Base-by-base conservation (phyloP, 805 yeast species). In the Yarrowia deformans region DNA sequence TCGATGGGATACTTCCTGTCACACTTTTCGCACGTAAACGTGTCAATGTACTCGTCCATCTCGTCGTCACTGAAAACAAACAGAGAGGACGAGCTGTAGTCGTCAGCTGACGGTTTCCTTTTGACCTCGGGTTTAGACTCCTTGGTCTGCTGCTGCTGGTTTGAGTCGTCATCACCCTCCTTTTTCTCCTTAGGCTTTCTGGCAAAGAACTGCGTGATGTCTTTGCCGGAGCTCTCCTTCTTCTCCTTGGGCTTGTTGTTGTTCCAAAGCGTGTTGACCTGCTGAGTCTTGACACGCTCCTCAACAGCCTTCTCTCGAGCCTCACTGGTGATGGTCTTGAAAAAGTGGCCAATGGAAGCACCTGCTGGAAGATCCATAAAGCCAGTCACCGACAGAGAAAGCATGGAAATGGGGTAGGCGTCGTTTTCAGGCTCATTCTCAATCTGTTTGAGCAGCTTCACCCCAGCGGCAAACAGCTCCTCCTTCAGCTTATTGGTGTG, bases 401-500 rank as follows among this genome's bases (percentile, higher is more conserved):
- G 49, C 54, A 69, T 35, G 14, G 70, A 46, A 12, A 61, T 45
- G 39, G 72, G 72, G n/a, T 69, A 71, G 2, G 56, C 29, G 19
- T 48, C 40, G 12, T 37, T 72, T 80, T 80, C 77, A 0, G 43
- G 50, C 19, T 69, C 52, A 16, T 68, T 71, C 64, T 72, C 79
- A 72, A 76, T 68, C 60, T 72, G 74, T 37, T 64, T 56, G 63
- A 75, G 67, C 64, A 76, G 71, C 23, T 70, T 75, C 58, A 70
- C 40, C 32, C 76, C 73, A 49, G 69, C 68, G 7, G 70, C 67
- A 18, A 70, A 69, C 48, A 81, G 70, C 46, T 75, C 70, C 16
- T 77, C 76, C 61, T 75, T 73, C 13, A 83, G 72, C 66, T 80
- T 81, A 1, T 78, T 81, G 56, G 84, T 74, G 35, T 82, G 80